phyloP scores from a whole-genome alignment of 257 asterid genomes.

The Linaria vulgaris region DNA sequence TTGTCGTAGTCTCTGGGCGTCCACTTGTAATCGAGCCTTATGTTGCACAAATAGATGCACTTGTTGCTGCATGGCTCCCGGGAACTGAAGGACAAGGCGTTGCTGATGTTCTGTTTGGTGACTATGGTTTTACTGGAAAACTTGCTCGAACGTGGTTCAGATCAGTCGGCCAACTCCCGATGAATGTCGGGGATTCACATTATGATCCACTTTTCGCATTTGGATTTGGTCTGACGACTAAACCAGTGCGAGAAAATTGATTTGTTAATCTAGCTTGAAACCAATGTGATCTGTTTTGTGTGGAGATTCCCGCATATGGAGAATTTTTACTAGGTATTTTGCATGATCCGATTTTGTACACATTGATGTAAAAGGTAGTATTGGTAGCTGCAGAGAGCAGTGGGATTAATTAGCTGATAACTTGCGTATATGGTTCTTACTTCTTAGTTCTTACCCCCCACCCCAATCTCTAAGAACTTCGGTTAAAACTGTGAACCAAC shows the following conservation, averaged over 20 bases:
- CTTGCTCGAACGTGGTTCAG: conserved; percentile 63
- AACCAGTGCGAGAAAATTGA: conserved; percentile 30
- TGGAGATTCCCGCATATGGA: not conserved
- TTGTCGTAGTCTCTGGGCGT: conserved; percentile 49
- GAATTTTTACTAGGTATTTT: too few relatives aligned
- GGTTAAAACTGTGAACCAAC: too few relatives aligned
- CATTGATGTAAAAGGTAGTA: too few relatives aligned
- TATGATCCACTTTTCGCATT: conserved; percentile 61
- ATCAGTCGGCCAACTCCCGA: conserved; percentile 57
- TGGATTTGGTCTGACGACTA: conserved; percentile 48
- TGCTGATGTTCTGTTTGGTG: conserved; percentile 55
- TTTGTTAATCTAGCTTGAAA: not conserved
- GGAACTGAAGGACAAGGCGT: conserved; percentile 68
- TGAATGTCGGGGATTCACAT: conserved; percentile 62
- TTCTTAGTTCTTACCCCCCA: too few relatives aligned
- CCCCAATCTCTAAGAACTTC: too few relatives aligned
- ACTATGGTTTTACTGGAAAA: conserved; percentile 57
- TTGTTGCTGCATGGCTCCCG: conserved; percentile 68
- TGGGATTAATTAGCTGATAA: too few relatives aligned
- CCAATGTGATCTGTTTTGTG: not conserved
- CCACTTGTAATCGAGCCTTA: conserved; percentile 52
- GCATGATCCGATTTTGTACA: too few relatives aligned
- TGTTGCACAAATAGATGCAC: conserved; percentile 43
- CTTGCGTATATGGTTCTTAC: too few relatives aligned
- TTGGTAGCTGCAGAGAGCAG: too few relatives aligned